Conservation (phyloP, 495 filamentous ascomycete genomes). For the Aspergillus saccharolyticus region DNA sequence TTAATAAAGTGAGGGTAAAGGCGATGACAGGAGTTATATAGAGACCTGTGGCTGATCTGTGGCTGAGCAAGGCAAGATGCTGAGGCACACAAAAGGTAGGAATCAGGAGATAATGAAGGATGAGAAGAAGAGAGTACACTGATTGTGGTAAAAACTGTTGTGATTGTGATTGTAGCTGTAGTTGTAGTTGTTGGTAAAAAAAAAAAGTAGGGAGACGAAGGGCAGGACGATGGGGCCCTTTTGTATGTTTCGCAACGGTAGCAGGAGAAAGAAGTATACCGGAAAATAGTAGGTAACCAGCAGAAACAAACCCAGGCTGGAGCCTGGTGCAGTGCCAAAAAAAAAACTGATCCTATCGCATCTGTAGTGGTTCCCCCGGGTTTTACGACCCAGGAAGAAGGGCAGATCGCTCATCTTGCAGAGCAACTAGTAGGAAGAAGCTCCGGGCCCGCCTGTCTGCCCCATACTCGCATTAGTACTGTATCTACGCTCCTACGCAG, state of each 20-base stretch:
- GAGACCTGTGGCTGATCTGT: conserved; percentile 10
- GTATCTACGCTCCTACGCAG: not conserved
- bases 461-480: not conserved
- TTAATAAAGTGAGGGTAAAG: conserved; percentile 1
- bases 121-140: not conserved
- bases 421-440: conserved; percentile 4
- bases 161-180: conserved; percentile 10
- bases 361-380: not conserved
- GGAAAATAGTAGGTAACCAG: not conserved
- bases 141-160: not conserved
- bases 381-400: not conserved
- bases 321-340: not conserved
- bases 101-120: not conserved
- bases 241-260: conserved; percentile 12
- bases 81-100: not conserved
- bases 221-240: conserved; percentile 18
- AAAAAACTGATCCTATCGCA: conserved; percentile 4
- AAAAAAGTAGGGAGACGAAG: conserved; percentile 4
- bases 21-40: conserved; percentile 5
- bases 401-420: conserved; percentile 16
- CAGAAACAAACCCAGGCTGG: not conserved
- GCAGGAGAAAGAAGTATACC: conserved; percentile 12
- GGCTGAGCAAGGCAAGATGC: conserved; percentile 16
- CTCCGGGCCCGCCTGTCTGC: not conserved
- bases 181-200: conserved; percentile 8